Evolutionary conservation across 106 monocot species (phyloP).

Genomic region (Dendrobium nobile): DNA sequence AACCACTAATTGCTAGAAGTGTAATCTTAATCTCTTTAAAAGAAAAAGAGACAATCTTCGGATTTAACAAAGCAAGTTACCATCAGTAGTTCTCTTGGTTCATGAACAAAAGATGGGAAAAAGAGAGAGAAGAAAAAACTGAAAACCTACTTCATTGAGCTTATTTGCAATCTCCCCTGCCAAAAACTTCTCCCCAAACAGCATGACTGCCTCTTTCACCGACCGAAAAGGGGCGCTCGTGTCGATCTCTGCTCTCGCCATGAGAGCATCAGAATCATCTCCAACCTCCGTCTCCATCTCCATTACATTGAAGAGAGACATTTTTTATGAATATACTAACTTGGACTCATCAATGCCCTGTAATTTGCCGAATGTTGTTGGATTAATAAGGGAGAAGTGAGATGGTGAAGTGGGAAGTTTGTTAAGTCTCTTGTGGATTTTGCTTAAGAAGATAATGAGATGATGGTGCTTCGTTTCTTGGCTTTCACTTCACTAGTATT

Average conservation of each 20-base stretch:
- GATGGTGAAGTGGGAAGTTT: conserved; percentile 10
- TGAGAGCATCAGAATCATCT: not conserved
- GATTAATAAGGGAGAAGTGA: not conserved
- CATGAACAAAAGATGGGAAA: not conserved
- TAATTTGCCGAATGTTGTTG: not conserved
- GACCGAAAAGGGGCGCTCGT: conserved; percentile 65
- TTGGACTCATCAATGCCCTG: not conserved
- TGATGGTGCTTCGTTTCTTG: conserved; percentile 53
- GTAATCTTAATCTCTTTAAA: too few relatives aligned
- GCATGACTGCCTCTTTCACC: conserved; percentile 70
- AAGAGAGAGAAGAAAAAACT: not conserved
- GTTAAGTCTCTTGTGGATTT: not conserved
- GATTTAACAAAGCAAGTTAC: too few relatives aligned
- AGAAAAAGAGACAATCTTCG: too few relatives aligned
- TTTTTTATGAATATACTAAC: not conserved
- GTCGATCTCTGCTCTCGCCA: conserved; percentile 55
- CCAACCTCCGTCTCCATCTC: conserved; percentile 19
- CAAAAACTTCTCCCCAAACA: conserved; percentile 65
- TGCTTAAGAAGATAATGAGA: conserved; percentile 24
- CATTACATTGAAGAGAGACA: not conserved
- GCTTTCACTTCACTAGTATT: conserved; percentile 71
- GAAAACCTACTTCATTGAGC: conserved; percentile 30
- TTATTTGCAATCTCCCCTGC: conserved; percentile 38
- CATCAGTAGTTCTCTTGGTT: too few relatives aligned
- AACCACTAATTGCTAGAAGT: too few relatives aligned